These are phyloP conservation scores for Beauveria sp. DNA, from an alignment of 2,329 filamentous ascomycete species.

Conservation along the genomic window DNA sequence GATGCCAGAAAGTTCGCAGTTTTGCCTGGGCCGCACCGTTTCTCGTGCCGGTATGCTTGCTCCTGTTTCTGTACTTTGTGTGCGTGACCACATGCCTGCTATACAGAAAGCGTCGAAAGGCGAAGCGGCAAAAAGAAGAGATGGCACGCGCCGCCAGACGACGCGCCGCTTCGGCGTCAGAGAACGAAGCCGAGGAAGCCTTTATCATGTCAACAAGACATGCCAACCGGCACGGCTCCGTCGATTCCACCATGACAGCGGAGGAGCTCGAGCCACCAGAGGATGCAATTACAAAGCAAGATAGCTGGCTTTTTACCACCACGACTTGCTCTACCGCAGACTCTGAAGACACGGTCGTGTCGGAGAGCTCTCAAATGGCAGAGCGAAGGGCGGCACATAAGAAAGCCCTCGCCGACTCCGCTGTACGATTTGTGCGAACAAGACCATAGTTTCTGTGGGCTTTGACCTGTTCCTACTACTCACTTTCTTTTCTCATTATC, in stretches of 20 bases:
- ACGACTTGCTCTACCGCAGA: not conserved
- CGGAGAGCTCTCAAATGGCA: slow-evolving; percentile 6
- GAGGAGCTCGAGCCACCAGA: slow-evolving; percentile 4
- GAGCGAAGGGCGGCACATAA: slow-evolving; percentile 8
- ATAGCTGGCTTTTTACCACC: slow-evolving; percentile 12
- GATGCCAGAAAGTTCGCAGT: slow-evolving; percentile 15
- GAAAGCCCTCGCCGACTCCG: slow-evolving; percentile 4
- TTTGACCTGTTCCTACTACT: not conserved
- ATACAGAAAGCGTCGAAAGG: slow-evolving; percentile 21
- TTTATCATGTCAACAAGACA: slow-evolving; percentile 8
- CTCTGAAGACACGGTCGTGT: slow-evolving; percentile 10
- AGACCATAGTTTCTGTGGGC: not conserved
- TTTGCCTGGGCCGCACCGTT: slow-evolving; percentile 23
- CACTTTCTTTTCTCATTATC: not conserved
- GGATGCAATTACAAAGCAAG: slow-evolving; percentile 7
- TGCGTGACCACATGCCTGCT: slow-evolving; percentile 22
- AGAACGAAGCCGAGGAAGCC: slow-evolving; percentile 14
- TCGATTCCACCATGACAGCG: slow-evolving; percentile 12
- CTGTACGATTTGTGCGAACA: slow-evolving; percentile 12
- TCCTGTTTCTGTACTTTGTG: slow-evolving; percentile 23
- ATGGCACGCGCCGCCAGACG: not conserved
- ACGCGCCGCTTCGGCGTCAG: not conserved
- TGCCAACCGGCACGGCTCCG: slow-evolving; percentile 12
- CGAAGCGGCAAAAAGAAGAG: slow-evolving; percentile 16
- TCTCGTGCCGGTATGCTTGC: slow-evolving; percentile 22